phyloP scores from a whole-genome alignment of 164 flowering plant genomes.

The Litsea cubeba region DNA sequence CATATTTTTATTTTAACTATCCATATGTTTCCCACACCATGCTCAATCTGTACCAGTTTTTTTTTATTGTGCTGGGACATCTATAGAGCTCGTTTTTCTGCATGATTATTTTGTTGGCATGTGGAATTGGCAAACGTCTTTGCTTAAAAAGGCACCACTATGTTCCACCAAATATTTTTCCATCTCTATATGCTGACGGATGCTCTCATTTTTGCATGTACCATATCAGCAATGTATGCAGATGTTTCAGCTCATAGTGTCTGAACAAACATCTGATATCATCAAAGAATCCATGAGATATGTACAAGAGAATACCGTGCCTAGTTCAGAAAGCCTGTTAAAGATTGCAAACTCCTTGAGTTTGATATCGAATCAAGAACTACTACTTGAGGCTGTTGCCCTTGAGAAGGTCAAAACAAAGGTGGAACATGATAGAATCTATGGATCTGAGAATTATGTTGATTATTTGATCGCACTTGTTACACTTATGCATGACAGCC shows the following conservation, averaged over 20 bases:
- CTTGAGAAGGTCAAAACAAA: constrained; percentile 67
- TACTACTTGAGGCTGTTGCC: constrained; percentile 65
- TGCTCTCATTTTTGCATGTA: background rate
- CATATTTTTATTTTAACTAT: no score
- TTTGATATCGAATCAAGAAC: constrained; percentile 54
- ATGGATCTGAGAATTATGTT: constrained; percentile 33
- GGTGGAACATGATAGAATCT: constrained; percentile 29
- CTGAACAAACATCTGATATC: constrained; percentile 26
- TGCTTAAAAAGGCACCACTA: background rate
- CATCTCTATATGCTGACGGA: background rate
- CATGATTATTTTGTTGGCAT: no score
- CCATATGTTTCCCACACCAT: no score
- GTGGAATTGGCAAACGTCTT: no score
- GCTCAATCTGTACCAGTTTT: background rate
- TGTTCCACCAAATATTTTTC: background rate
- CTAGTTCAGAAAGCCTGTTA: constrained; percentile 33
- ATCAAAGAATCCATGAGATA: constrained; percentile 53
- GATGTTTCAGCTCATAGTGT: constrained; percentile 49
- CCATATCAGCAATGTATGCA: constrained; percentile 51
- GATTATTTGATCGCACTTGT: constrained; percentile 44
- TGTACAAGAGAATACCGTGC: constrained; percentile 36
- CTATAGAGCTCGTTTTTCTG: background rate
- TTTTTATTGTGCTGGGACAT: background rate
- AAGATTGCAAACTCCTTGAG: constrained; percentile 43
- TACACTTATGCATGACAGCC: constrained; percentile 47